Evolutionary conservation across 371 early-diverging fungal species (phyloP).

Genomic region (Mucor velutinosus): DNA sequence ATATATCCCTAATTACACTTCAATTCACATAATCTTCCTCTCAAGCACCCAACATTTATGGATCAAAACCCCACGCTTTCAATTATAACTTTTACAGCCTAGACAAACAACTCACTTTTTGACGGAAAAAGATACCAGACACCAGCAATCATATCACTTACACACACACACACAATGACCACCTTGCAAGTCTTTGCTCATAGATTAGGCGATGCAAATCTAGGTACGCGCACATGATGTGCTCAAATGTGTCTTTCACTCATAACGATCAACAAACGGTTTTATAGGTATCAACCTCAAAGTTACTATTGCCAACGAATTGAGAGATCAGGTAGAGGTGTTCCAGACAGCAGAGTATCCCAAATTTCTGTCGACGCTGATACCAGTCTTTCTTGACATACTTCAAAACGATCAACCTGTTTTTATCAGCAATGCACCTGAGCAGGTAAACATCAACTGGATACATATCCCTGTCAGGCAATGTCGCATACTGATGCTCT

Average conservation of each 20-base stretch:
- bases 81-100: neutral
- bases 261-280: neutral
- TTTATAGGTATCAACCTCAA: slow-evolving; percentile 66
- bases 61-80: neutral
- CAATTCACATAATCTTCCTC: neutral
- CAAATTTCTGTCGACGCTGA: slow-evolving; percentile 72
- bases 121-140: neutral
- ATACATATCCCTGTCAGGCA: neutral
- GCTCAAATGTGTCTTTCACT: neutral
- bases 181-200: slow-evolving; percentile 71
- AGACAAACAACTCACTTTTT: neutral
- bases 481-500: neutral
- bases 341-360: slow-evolving; percentile 86
- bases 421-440: slow-evolving; percentile 78
- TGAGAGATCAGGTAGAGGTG: slow-evolving; percentile 90
- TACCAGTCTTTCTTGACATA: slow-evolving; percentile 84
- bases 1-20: neutral
- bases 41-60: neutral
- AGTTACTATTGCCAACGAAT: slow-evolving; percentile 83
- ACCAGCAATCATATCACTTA: neutral
- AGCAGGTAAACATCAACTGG: slow-evolving; percentile 65
- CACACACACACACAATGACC: slow-evolving; percentile 34
- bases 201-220: slow-evolving; percentile 63
- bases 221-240: slow-evolving; percentile 37
- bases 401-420: slow-evolving; percentile 78